Percentiles rank a stretch among this genome's conserved stretches.
Evolutionary conservation across 805 yeast species (phyloP).

Genomic region (Yarrowia porcina): DNA sequence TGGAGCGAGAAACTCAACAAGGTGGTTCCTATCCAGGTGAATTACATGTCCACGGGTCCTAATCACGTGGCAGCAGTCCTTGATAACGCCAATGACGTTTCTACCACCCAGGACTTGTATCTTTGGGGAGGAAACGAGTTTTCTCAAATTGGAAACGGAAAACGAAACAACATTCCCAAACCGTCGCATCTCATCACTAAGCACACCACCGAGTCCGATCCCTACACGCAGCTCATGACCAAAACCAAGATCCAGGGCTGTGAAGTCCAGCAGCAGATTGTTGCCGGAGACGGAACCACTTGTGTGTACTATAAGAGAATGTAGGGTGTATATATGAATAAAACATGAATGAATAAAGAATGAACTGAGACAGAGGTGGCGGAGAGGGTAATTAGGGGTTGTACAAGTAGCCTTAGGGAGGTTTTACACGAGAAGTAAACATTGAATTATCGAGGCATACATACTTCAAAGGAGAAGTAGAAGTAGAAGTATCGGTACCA

Average conservation of each 20-base stretch:
- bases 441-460: too few species aligned
- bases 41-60: constrained; percentile 56
- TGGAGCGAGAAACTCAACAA: constrained; percentile 48
- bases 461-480: too few species aligned
- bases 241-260: constrained; percentile 29
- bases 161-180: constrained; percentile 48
- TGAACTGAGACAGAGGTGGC: too few species aligned
- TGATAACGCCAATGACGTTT: constrained; percentile 43
- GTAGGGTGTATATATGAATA: not conserved
- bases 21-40: constrained; percentile 48
- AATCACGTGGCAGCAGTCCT: constrained; percentile 64
- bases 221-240: constrained; percentile 8
- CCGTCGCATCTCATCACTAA: constrained; percentile 27
- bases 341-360: too few species aligned
- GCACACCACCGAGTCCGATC: constrained; percentile 3
- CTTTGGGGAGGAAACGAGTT: constrained; percentile 81
- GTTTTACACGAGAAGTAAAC: too few species aligned
- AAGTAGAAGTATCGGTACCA: too few species aligned
- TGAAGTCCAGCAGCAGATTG: constrained; percentile 51
- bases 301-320: constrained; percentile 56
- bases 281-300: constrained; percentile 59
- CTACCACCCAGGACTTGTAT: constrained; percentile 48
- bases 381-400: too few species aligned
- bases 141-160: constrained; percentile 86
- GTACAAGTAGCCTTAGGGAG: too few species aligned